phyloP scores from a whole-genome alignment of 495 filamentous ascomycete genomes.

The Talaromyces ruber region DNA sequence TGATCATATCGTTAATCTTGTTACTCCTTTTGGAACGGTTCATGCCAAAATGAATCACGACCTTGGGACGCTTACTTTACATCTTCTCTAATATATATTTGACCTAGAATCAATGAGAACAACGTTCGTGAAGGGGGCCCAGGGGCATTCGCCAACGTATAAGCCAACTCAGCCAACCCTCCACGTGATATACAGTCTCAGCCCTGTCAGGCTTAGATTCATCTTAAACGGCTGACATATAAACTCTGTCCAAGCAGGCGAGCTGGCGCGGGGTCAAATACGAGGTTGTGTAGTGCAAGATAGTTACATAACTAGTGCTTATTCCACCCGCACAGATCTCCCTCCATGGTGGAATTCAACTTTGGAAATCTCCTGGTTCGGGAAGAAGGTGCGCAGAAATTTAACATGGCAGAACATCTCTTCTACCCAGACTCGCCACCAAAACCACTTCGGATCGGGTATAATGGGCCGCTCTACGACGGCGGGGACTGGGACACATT shows the following conservation, averaged over 20 bases:
- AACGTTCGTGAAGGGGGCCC: not conserved
- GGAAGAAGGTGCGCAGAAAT: not conserved
- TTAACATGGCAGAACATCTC: not conserved
- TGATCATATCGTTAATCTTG: not conserved
- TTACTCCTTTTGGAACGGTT: not conserved
- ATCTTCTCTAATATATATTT: not conserved
- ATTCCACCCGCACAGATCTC: too few relatives aligned
- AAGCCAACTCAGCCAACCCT: not conserved
- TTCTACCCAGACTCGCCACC: not conserved
- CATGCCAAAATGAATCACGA: not conserved
- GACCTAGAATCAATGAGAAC: not conserved
- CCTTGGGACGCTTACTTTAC: not conserved
- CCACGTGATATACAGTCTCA: not conserved
- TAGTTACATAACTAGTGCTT: too few relatives aligned
- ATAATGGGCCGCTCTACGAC: not conserved
- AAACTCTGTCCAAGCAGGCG: not conserved
- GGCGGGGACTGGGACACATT: not conserved
- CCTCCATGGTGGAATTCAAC: too few relatives aligned
- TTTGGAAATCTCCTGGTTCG: not conserved
- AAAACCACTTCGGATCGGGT: not conserved
- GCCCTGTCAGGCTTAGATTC: not conserved
- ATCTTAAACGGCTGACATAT: not conserved
- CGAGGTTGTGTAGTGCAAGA: not conserved
- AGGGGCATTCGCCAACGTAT: not conserved
- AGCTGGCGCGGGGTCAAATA: not conserved